Conservation (phyloP, 1,284 basidiomycete species). For the Caloboletus firmus region DNA sequence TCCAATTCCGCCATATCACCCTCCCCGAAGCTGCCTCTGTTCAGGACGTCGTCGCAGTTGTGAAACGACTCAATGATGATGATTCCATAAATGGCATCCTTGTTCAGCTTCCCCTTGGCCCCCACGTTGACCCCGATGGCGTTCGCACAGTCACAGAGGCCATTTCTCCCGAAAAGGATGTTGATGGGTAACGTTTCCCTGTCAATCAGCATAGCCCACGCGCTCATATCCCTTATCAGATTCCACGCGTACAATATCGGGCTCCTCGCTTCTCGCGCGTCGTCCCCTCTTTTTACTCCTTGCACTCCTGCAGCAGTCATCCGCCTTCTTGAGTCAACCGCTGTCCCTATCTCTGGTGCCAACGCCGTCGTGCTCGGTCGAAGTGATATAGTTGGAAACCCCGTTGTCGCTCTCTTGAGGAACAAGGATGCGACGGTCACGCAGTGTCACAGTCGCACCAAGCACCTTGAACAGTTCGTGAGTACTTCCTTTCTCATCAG, state of each 20-base stretch:
- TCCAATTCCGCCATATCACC: slow-evolving; percentile 81
- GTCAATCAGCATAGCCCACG: slow-evolving; percentile 1
- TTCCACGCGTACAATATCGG: slow-evolving; percentile 99
- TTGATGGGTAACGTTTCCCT: slow-evolving; percentile 75
- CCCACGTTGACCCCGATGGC: slow-evolving; percentile 80
- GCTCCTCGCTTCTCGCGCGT: slow-evolving; percentile 88
- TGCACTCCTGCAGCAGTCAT: slow-evolving; percentile 97
- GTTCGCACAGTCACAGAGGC: slow-evolving; percentile 93
- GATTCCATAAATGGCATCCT: slow-evolving; percentile 85
- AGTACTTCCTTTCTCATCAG: slow-evolving; percentile 31
- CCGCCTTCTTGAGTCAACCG: slow-evolving; percentile 84
- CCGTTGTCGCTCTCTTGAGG: slow-evolving; percentile 88
- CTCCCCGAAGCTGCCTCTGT: slow-evolving; percentile 74
- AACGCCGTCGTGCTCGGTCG: slow-evolving; percentile 93
- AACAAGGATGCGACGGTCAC: slow-evolving; percentile 95
- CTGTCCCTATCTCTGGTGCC: slow-evolving; percentile 72
- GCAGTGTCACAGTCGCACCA: slow-evolving; percentile 92
- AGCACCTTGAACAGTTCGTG: slow-evolving; percentile 78
- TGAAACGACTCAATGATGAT: slow-evolving; percentile 85
- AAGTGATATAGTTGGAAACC: slow-evolving; percentile 97
- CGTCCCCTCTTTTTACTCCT: slow-evolving; percentile 88
- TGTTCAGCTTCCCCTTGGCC: slow-evolving; percentile 95
- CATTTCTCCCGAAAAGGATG: slow-evolving; percentile 93
- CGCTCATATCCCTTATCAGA: slow-evolving; percentile 40
- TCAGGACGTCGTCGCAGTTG: slow-evolving; percentile 75